Evolutionary conservation across 768 basidiomycete genomes (phyloP).

Genomic region (Rhodotorula taiwanensis): DNA sequence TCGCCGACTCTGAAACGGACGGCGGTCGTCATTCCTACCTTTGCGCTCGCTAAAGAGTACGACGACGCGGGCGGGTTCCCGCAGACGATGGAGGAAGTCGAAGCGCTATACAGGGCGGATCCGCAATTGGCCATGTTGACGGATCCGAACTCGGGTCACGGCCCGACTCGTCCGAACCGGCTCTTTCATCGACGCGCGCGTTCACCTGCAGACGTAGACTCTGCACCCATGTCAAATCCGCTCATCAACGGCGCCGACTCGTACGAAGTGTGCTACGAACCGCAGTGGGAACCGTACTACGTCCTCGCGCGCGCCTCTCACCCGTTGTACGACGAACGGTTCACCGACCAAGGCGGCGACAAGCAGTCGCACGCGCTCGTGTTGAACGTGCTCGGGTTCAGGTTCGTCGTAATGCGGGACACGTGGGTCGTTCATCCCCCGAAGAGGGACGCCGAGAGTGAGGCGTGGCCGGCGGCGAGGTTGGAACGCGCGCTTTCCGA

Average conservation of each 20-base stretch:
- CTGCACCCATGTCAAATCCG: slow-evolving; percentile 16
- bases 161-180: slow-evolving; percentile 13
- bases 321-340: slow-evolving; percentile 27
- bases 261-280: slow-evolving; percentile 14
- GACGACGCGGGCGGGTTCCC: neutral
- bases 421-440: slow-evolving; percentile 22
- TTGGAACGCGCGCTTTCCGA: neutral
- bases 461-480: slow-evolving; percentile 14
- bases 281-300: slow-evolving; percentile 30
- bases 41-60: neutral
- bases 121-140: slow-evolving; percentile 9
- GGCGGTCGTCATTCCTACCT: slow-evolving; percentile 15
- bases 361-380: slow-evolving; percentile 18
- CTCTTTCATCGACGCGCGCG: too few relatives aligned
- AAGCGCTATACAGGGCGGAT: neutral
- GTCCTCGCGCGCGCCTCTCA: slow-evolving; percentile 15
- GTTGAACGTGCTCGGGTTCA: slow-evolving; percentile 19
- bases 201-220: slow-evolving; percentile 1
- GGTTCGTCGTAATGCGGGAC: slow-evolving; percentile 4
- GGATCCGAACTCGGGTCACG: slow-evolving; percentile 23
- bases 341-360: slow-evolving; percentile 27
- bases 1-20: slow-evolving; percentile 10
- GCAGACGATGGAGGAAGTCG: neutral
- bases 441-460: neutral
- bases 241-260: slow-evolving; percentile 4